Percentiles rank a stretch among this genome's conserved stretches.
Conservation (phyloP, 129 eudicot species). For the Flaveria trinervia region DNA sequence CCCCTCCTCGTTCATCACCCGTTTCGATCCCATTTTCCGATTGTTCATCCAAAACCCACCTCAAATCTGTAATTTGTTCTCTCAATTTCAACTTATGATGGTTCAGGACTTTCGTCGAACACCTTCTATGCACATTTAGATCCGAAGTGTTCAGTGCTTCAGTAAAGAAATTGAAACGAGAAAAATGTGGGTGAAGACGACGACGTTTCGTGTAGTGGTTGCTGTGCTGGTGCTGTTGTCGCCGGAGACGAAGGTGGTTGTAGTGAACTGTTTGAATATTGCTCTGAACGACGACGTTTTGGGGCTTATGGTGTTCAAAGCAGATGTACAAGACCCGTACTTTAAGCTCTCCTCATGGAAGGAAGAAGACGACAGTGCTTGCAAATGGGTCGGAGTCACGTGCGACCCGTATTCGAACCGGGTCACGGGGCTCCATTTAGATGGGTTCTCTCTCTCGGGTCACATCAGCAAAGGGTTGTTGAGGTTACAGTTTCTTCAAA, state of each 20-base stretch:
- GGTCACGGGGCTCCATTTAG: slow-evolving; percentile 65
- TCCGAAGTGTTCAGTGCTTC: background rate
- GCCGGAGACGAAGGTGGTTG: background rate
- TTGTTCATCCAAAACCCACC: background rate
- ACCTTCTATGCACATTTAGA: slow-evolving; percentile 24
- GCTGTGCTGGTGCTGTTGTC: slow-evolving; percentile 20
- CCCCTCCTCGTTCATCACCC: no score
- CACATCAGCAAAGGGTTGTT: slow-evolving; percentile 69
- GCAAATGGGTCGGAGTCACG: slow-evolving; percentile 79
- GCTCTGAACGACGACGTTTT: slow-evolving; percentile 88
- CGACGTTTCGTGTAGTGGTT: slow-evolving; percentile 32
- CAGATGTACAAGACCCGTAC: slow-evolving; percentile 69
- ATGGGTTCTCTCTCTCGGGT: slow-evolving; percentile 72
- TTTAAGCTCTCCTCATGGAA: slow-evolving; percentile 72
- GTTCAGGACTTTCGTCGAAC: slow-evolving; percentile 21
- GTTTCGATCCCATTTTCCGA: background rate
- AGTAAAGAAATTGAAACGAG: background rate
- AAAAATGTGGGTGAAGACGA: slow-evolving; percentile 43
- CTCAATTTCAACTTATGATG: slow-evolving; percentile 13
- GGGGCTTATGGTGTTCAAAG: slow-evolving; percentile 81
- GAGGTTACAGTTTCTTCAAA: slow-evolving; percentile 57
- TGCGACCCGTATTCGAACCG: slow-evolving; percentile 65
- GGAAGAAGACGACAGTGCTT: slow-evolving; percentile 72
- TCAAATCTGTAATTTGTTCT: background rate
- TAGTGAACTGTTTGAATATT: slow-evolving; percentile 37